phyloP scores from a whole-genome alignment of 805 yeast species.

The Candida ulmi region DNA sequence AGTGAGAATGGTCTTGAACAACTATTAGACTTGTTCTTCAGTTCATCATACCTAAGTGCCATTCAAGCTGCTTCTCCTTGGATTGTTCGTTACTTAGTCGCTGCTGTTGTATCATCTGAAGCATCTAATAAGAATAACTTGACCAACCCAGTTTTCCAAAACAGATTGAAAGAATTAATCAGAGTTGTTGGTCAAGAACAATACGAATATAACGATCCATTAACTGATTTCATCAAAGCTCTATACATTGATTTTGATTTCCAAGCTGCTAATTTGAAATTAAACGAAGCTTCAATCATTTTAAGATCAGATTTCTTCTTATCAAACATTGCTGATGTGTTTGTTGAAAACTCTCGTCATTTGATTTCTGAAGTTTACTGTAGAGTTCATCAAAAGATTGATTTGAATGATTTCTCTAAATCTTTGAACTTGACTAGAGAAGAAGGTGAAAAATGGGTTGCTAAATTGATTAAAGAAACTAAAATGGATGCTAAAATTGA shows the following conservation, averaged over 20 bases:
- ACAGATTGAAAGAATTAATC: constrained; percentile 52
- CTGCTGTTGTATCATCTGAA: constrained; percentile 45
- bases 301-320: constrained; percentile 55
- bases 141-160: constrained; percentile 35
- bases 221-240: constrained; percentile 50
- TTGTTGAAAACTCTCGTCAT: constrained; percentile 42
- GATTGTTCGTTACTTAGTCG: constrained; percentile 60
- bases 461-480: constrained; percentile 41
- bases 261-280: constrained; percentile 42
- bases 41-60: constrained; percentile 55
- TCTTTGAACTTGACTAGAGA: constrained; percentile 39
- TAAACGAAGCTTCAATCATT: constrained; percentile 41
- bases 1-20: constrained; percentile 45
- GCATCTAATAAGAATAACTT: constrained; percentile 22
- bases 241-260: constrained; percentile 56
- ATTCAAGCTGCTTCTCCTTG: constrained; percentile 72
- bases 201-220: constrained; percentile 62
- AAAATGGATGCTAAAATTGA: constrained; percentile 51
- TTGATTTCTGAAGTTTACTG: constrained; percentile 49
- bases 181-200: constrained; percentile 54
- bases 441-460: constrained; percentile 48
- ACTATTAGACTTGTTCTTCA: constrained; percentile 51
- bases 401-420: constrained; percentile 38
- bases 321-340: constrained; percentile 32
- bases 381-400: constrained; percentile 46